A percentile compares a stretch with the other conserved stretches of the same genome.
phyloP scores from a whole-genome alignment of 805 yeast genomes.

The Isabelozyma rhagii region DNA sequence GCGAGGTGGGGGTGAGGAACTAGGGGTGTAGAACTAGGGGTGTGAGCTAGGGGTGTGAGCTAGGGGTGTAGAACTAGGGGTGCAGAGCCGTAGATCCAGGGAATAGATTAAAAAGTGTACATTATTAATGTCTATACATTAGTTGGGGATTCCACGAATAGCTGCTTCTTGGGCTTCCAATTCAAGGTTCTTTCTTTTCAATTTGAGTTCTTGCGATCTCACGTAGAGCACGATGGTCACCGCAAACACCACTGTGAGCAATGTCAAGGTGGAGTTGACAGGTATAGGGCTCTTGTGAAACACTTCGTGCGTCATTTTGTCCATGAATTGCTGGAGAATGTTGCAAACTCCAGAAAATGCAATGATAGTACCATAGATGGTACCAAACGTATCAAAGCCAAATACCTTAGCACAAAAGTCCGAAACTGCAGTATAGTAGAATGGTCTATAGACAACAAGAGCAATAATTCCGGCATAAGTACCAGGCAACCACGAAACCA shows the following conservation, averaged over 20 bases:
- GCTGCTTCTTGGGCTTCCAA: constrained; percentile 63
- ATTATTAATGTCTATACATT: not conserved
- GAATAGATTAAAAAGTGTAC: too few species aligned
- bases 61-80: too few species aligned
- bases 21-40: too few species aligned
- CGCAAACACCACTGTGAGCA: constrained; percentile 54
- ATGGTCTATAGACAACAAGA: constrained; percentile 74
- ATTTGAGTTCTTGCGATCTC: constrained; percentile 32
- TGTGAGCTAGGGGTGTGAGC: too few species aligned
- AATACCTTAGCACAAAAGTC: constrained; percentile 63
- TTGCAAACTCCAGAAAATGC: constrained; percentile 81
- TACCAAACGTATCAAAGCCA: constrained; percentile 60
- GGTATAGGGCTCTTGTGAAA: constrained; percentile 80
- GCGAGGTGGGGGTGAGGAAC: too few species aligned
- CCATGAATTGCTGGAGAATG: constrained; percentile 67
- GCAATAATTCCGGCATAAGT: constrained; percentile 69
- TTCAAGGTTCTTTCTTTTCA: constrained; percentile 53
- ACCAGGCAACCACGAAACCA: constrained; percentile 50
- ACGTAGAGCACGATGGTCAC: constrained; percentile 42
- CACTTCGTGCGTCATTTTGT: constrained; percentile 61
- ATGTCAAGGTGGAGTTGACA: constrained; percentile 56
- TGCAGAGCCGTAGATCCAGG: too few species aligned
- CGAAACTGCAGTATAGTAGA: constrained; percentile 54
- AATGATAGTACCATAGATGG: constrained; percentile 81
- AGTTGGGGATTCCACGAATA: constrained; percentile 42